Base-by-base conservation (phyloP, 1,139 yeast species). In the Candida labiduridarum region DNA sequence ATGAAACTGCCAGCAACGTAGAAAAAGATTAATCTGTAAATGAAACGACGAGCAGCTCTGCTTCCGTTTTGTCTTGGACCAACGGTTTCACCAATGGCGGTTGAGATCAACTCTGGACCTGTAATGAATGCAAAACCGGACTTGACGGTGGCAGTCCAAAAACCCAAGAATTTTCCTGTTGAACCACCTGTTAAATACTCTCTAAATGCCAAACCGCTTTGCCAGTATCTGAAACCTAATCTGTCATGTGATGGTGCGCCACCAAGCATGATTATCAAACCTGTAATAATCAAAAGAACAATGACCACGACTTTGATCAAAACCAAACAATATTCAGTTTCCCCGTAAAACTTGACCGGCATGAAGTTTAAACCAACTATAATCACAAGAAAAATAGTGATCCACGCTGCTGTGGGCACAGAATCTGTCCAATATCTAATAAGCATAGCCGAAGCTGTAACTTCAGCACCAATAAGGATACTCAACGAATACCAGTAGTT, bases 151-250 rank as follows among this genome's bases (percentile, higher is more conserved):
- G 22, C 22, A 19, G 22, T 19, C 22, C 22, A 19, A 19, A 19
- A 19, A 3, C 22, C 22, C 22, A 19, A 19, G 22, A 19, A 19
- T 19, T 4, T 19, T 19, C 22, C 22, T 3, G 22, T 19, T 19
- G 22, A 19, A 19, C 22, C 22, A 19, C 4, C 4, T 3, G 4
- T 4, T 4, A 19, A 19, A 4, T 19, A 4, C 4, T 19, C 4
- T 3, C 22, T 19, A 60, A 51, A 76, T 71, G 42, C 89, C 90
- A 9, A 97, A 3, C 97, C 97, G 63, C 90, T 72, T 68, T 92
- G 83, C 97, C 97, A 92, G 72, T 91, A 90, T 66, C 91, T 78
- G 76, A 87, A 87, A 7, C 94, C 96, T 44, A 87, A 80, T 19
- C 22, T 19, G 22, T 19, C 22, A 19, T 19, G 22, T 3, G 22